Percentiles rank a stretch among this genome's conserved stretches.
These are phyloP conservation scores for Geosiphon pyriformis DNA, from an alignment of 192 early-diverging fungal species.

Conservation along the genomic window DNA sequence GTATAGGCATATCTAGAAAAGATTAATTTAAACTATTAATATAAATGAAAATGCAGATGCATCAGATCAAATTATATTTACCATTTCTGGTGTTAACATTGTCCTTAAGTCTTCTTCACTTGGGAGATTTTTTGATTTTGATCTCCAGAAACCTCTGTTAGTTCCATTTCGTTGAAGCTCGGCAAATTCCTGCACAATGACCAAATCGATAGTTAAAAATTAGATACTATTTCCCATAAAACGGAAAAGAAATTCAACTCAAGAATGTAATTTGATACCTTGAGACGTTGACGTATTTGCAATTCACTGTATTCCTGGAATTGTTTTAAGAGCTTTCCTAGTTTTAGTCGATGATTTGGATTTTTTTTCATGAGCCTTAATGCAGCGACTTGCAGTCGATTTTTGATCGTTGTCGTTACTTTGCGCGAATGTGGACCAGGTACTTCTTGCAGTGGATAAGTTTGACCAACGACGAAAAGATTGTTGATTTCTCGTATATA, in stretches of 20 bases:
- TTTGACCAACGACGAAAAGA: constrained; percentile 86
- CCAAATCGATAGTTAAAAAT: not conserved
- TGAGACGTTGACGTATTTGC: constrained; percentile 80
- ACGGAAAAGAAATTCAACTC: not conserved
- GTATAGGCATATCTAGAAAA: constrained; percentile 58
- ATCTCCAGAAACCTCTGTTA: constrained; percentile 87
- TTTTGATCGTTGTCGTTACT: constrained; percentile 80
- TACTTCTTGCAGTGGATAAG: constrained; percentile 89
- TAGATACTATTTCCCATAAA: not conserved
- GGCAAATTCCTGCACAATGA: constrained; percentile 77
- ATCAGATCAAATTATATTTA: constrained; percentile 28
- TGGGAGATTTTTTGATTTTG: constrained; percentile 69
- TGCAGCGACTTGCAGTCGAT: constrained; percentile 80
- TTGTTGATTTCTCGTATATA: constrained; percentile 78
- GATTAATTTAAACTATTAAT: not conserved
- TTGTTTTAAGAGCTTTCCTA: constrained; percentile 68
- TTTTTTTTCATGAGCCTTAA: constrained; percentile 85
- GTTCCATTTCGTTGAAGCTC: constrained; percentile 69
- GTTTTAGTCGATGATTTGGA: constrained; percentile 65
- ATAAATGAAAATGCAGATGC: not conserved
- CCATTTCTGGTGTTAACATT: constrained; percentile 89
- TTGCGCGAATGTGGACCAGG: constrained; percentile 93
- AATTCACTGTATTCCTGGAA: constrained; percentile 85
- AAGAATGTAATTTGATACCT: not conserved
- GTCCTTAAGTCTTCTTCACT: constrained; percentile 87